Evolutionary conservation across 352 stramenopile species (phyloP), one percentile per base, ranked within the genome.

Genomic region (Pilasporangium apinafurcum): DNA sequence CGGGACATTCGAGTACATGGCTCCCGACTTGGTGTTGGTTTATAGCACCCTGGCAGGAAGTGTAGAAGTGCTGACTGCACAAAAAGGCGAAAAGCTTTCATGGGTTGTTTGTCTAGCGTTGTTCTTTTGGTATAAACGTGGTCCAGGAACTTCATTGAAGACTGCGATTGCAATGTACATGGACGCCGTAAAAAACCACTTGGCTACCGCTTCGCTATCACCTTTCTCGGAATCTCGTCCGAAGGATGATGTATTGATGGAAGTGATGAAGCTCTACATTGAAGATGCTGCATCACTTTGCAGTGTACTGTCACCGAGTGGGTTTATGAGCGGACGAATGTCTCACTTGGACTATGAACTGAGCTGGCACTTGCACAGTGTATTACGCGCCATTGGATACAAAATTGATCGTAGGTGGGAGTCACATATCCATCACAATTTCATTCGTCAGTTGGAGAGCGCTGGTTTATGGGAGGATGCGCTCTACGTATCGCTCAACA

Each of bases 341-440:
- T 45, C 37, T 25, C 56, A 85, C 31, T 51, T 90, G 51, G 73
- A 90, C 54, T 90, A 90, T 42, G 83, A 90, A 53, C 48, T 84
- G 26, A 76, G 64, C 33, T 92, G 77, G 77, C 80, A 92, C 38
- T 55, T 92, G 37, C 59, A 89, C 45, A 83, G 65, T 22, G 68
- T 90, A 37, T 55, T 92, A 18, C 77, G 62, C 26, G 69, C 78
- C 8, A 62, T 90, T 38, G 78, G 76, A 21, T 88, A 84, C 54
- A 77, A 85, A 28, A 62, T 88, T 38, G 71, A 86, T 31, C 65
- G 68, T 4, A 70, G 86, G 37, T 86, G 72, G 68, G 68, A 89
- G 46, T 85, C 80, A 6, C 72, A 90, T 49, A 69, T 92, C 25
- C 68, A 86, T 25, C 75, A 86, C 18, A 85, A 86, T 53, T 95